Evolutionary conservation across 176 grass and related monocot species (phyloP), one percentile per base, ranked within the genome.

Genomic region (Avena sativa): DNA sequence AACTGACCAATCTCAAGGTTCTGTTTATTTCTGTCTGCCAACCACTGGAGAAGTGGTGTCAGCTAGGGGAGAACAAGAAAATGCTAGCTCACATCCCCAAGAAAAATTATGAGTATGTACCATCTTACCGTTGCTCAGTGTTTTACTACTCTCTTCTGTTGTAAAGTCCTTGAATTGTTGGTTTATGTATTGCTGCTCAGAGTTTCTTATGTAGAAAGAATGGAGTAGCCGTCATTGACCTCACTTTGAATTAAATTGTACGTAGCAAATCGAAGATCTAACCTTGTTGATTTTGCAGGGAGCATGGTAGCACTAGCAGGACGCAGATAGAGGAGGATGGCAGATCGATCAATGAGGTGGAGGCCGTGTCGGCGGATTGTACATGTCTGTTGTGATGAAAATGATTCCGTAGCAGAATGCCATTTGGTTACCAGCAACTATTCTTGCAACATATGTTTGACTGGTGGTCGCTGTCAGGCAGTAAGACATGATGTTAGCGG

Each of bases 51-150:
- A 71, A 71, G 9, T 71, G 69, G 69, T 71, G 38, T 46, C 4
- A 71, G 11, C 3, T 44, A 46, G 69, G 12, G 19, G 68, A 44
- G 68, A 71, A 71, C 7, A 71, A 71, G 38, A 46, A 71, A 71
- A 6, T 20, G 17, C 19, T 71, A 3, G 19, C 68, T 8, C 36
- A 71, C 19, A 71, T 21, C 19, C 32, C 34, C 15, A 70, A 43
- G 8, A 70, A 70, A 44, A n/a, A n/a, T 12, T 71, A 71, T 71
- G 19, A 46, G 69, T 71, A 71, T 21, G 69, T 70, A 70, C 67
- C 34, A 43, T 1, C 1, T 17, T 68, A 36, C 19, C 10, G 40
- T 20, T 20, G 34, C 67, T 70, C 15, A 0, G 8, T 20, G 2
- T 21, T 46, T 46, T 71, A n/a, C 1, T 44, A 0, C 11, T 23